These are phyloP conservation scores for Malus hybrid DNA, from an alignment of 331 rosid genomes.

Conservation along the genomic window DNA sequence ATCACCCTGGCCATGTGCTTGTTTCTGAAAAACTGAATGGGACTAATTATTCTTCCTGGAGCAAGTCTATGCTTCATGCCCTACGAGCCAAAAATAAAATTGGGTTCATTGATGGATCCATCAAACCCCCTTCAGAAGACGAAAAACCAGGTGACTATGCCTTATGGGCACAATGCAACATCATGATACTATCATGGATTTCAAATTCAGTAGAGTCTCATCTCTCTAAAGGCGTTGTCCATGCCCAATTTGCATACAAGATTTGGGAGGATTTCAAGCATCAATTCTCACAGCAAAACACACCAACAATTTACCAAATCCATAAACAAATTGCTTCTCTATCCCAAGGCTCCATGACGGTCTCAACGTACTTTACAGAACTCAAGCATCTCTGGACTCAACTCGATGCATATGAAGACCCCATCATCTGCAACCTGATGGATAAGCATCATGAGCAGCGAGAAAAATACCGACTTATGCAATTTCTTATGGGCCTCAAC, in stretches of 20 bases:
- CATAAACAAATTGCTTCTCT: constrained; percentile 2
- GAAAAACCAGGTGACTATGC: not conserved
- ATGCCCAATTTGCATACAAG: not conserved
- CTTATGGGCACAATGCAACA: not conserved
- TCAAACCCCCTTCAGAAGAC: not conserved
- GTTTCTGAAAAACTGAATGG: not conserved
- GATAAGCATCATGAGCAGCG: constrained; percentile 6
- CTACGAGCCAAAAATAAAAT: not conserved
- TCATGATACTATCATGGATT: not conserved
- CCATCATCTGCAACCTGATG: constrained; percentile 1
- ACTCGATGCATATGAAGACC: not conserved
- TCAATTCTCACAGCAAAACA: constrained; percentile 3
- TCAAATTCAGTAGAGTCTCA: not conserved
- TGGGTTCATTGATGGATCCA: not conserved
- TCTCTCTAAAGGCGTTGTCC: not conserved
- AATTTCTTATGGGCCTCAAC: constrained; percentile 10
- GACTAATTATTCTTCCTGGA: not conserved
- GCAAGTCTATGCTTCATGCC: not conserved
- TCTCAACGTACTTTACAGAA: not conserved
- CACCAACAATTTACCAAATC: constrained; percentile 11
- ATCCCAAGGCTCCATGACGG: not conserved
- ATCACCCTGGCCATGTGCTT: not conserved
- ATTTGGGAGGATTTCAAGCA: constrained; percentile 9
- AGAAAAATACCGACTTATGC: constrained; percentile 6
- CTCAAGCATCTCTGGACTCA: not conserved